A percentile compares a stretch with the other conserved stretches of the same genome.
Evolutionary conservation across 2,329 filamentous ascomycete genomes (phyloP).

Genomic region (Diaporthe nobilis): DNA sequence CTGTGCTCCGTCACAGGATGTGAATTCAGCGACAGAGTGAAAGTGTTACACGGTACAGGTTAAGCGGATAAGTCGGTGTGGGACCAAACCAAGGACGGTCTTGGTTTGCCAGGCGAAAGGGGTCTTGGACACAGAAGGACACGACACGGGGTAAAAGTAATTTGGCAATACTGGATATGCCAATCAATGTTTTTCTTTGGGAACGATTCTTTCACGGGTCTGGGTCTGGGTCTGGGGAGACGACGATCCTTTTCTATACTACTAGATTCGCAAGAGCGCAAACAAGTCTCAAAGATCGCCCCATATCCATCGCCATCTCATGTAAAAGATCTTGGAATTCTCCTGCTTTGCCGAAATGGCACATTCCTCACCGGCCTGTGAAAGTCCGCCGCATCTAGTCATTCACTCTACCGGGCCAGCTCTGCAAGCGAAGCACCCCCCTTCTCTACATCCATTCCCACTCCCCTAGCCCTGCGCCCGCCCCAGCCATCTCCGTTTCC

Average conservation of each 20-base stretch:
- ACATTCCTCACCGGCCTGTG: conserved; percentile 6
- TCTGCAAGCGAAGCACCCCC: conserved; percentile 7
- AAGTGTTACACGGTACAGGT: neutral
- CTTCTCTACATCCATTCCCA: neutral
- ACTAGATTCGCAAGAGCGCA: conserved; percentile 13
- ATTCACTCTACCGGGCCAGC: neutral
- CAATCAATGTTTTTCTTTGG: conserved; percentile 1
- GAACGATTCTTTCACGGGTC: neutral
- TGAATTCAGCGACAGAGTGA: no score
- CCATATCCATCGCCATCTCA: neutral
- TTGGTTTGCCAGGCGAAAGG: neutral
- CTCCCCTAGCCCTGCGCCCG: neutral
- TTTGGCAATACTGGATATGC: conserved; percentile 16
- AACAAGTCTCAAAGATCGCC: neutral
- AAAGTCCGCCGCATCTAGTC: neutral
- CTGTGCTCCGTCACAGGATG: neutral
- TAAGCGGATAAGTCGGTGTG: neutral
- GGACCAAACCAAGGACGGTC: neutral
- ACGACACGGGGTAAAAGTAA: neutral
- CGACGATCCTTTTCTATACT: neutral
- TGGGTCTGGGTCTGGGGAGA: neutral
- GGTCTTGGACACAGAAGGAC: neutral
- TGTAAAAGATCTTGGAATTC: neutral
- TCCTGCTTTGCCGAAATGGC: neutral
- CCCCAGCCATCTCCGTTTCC: neutral